Conservation (phyloP, 495 filamentous ascomycete genomes). For the Penicillium flavigenum region DNA sequence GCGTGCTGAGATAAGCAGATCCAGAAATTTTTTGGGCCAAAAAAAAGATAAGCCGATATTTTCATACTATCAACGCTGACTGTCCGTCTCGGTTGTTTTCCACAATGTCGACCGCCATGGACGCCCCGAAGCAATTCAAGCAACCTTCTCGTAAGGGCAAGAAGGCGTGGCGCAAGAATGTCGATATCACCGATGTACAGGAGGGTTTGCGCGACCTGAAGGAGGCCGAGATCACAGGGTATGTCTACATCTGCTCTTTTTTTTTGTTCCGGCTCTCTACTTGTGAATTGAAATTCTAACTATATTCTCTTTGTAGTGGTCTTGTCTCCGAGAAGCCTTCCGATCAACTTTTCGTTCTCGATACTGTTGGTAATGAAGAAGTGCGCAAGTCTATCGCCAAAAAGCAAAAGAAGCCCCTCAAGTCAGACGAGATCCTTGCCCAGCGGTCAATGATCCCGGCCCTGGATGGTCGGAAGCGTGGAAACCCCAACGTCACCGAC, state of each 20-base stretch:
- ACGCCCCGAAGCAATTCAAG: slow-evolving; percentile 59
- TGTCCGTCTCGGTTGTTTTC: slow-evolving; percentile 8
- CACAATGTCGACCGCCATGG: slow-evolving; percentile 40
- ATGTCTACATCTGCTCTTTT: slow-evolving; percentile 24
- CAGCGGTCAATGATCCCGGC: slow-evolving; percentile 76
- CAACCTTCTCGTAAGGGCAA: slow-evolving; percentile 96
- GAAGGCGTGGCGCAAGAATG: slow-evolving; percentile 97
- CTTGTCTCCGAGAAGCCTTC: slow-evolving; percentile 76
- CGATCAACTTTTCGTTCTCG: slow-evolving; percentile 77
- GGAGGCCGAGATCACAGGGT: slow-evolving; percentile 89
- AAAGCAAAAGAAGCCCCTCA: slow-evolving; percentile 75
- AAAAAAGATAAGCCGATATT: slow-evolving; percentile 29
- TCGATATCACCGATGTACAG: slow-evolving; percentile 83
- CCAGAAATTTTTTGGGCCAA: slow-evolving; percentile 33
- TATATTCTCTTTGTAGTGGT: slow-evolving; percentile 54
- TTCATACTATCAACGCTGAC: slow-evolving; percentile 7
- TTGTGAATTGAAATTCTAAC: slow-evolving; percentile 9
- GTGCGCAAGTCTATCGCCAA: slow-evolving; percentile 63
- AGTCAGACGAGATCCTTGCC: slow-evolving; percentile 86
- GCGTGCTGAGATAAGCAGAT: slow-evolving; percentile 35
- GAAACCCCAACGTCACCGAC: slow-evolving; percentile 54
- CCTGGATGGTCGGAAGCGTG: slow-evolving; percentile 72
- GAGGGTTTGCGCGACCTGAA: slow-evolving; percentile 79
- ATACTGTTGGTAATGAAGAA: slow-evolving; percentile 64
- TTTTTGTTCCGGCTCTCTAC: neutral